Base-by-base conservation (phyloP, 768 basidiomycete genomes). In the Candolleomyces aberdarensis region DNA sequence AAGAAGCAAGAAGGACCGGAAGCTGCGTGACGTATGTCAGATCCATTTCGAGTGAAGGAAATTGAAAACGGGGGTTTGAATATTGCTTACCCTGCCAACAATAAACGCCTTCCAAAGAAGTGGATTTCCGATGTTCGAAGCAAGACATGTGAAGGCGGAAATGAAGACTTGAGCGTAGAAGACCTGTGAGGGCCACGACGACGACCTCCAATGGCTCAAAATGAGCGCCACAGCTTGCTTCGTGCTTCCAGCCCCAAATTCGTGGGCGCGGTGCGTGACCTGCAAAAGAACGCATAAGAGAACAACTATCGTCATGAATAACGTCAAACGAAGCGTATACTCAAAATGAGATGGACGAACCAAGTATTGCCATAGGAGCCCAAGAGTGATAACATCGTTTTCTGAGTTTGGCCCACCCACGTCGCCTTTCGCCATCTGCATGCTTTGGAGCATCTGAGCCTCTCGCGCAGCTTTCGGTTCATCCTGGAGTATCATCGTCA, bases 41-140 rank as follows among this genome's bases (percentile, higher is more conserved):
- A 19, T 19, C 41, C 13, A 40, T 54, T 19, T 32, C 31, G 5
- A 11, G 52, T 19, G 11, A 13, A 20, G 14, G 32, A 40, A 31
- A 54, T 31, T 54, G 26, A 14, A 32, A 32, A 2, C 32, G 15
- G 17, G 26, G 40, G 58, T 36, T 39, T n/a, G 54, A 56, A 41
- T 32, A 53, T 57, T 40, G 63, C 87, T 66, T 73, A 92, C 91
- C 57, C 91, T 81, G 43, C 89, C 86, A 58, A 89, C 74, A 19
- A 90, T 78, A 67, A 92, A 92, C 19, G 85, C 80, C 64, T 83
- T 83, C 91, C 90, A 93, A 36, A 91, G 66, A 63, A 57, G 74
- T 60, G 66, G 71, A 63, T 64, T 75, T 29, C 65, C 60, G 7
- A 64, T 52, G 58, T 71, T 82, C 68, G 89, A 85, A 1, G 83